Percentiles rank a stretch among this genome's conserved stretches.
These are phyloP conservation scores for Penicillium psychrosexuale DNA, from an alignment of 2,329 filamentous ascomycete species.

Conservation along the genomic window DNA sequence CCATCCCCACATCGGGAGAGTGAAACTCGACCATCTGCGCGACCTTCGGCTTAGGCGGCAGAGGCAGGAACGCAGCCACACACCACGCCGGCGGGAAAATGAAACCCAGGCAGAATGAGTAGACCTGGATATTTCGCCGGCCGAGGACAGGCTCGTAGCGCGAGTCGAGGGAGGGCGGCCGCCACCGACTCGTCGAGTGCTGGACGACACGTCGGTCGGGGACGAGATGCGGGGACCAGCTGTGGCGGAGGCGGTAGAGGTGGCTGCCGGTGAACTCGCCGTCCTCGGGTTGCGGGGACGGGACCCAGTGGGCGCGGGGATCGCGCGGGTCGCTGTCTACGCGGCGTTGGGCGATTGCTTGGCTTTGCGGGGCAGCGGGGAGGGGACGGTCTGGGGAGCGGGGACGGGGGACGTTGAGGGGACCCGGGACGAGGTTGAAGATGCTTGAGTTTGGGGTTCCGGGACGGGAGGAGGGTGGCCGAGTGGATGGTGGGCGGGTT, in stretches of 20 bases:
- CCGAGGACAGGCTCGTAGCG: slow-evolving; percentile 61
- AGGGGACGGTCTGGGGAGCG: slow-evolving; percentile 13
- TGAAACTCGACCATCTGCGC: slow-evolving; percentile 48
- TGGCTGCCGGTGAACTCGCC: slow-evolving; percentile 27
- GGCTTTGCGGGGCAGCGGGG: background rate
- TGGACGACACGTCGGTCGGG: slow-evolving; percentile 59
- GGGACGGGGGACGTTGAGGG: slow-evolving; percentile 26
- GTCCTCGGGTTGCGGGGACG: slow-evolving; percentile 27
- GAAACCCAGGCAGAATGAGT: slow-evolving; percentile 74
- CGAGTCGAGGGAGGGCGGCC: slow-evolving; percentile 68
- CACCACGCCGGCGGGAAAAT: slow-evolving; percentile 80
- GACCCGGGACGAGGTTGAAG: slow-evolving; percentile 31
- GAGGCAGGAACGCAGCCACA: slow-evolving; percentile 68
- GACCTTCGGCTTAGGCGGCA: slow-evolving; percentile 58
- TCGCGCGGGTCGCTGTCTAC: slow-evolving; percentile 36
- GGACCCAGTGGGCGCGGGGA: slow-evolving; percentile 45
- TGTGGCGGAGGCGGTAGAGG: slow-evolving; percentile 52
- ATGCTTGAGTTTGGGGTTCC: slow-evolving; percentile 32
- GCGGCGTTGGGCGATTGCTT: slow-evolving; percentile 19
- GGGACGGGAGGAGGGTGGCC: slow-evolving; percentile 27
- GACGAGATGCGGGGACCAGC: slow-evolving; percentile 72
- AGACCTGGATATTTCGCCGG: slow-evolving; percentile 69
- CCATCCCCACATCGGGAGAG: slow-evolving; percentile 41
- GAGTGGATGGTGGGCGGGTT: slow-evolving; percentile 17
- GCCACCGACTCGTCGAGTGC: slow-evolving; percentile 62